These are phyloP conservation scores for Lineolata rhizophorae DNA, from an alignment of 495 filamentous ascomycete genomes.

Conservation along the genomic window DNA sequence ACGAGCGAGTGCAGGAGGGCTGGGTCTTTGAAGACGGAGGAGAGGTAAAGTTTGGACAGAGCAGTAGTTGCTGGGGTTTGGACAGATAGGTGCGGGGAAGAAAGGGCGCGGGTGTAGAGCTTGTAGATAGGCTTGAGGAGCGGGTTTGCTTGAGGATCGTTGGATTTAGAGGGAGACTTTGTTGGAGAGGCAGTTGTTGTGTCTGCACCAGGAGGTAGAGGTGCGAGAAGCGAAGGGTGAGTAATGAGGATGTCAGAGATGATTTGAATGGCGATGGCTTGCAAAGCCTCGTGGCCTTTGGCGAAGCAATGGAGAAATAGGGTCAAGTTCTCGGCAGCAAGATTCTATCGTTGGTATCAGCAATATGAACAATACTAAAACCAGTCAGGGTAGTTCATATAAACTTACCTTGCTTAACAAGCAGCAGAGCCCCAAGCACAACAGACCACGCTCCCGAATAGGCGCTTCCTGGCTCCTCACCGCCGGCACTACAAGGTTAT, in stretches of 20 bases:
- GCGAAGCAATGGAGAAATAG: slow-evolving; percentile 91
- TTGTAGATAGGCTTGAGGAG: slow-evolving; percentile 46
- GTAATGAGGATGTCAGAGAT: slow-evolving; percentile 83
- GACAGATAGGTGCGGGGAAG: slow-evolving; percentile 43
- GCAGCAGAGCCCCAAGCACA: slow-evolving; percentile 77
- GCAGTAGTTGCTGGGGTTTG: slow-evolving; percentile 68
- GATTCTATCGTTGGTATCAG: slow-evolving; percentile 24
- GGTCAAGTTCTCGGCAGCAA: slow-evolving; percentile 80
- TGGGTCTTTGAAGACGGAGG: slow-evolving; percentile 30
- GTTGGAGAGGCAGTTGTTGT: background rate
- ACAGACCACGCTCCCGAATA: slow-evolving; percentile 70
- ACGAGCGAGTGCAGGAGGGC: slow-evolving; percentile 67
- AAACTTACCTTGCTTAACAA: slow-evolving; percentile 56
- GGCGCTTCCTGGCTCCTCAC: slow-evolving; percentile 83
- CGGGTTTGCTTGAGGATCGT: slow-evolving; percentile 19
- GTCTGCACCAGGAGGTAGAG: background rate
- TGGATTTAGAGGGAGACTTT: slow-evolving; percentile 2
- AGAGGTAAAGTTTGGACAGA: slow-evolving; percentile 69
- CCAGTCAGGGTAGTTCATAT: too few species aligned
- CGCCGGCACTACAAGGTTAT: slow-evolving; percentile 88
- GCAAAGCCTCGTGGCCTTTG: slow-evolving; percentile 75
- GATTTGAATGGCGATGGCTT: slow-evolving; percentile 76
- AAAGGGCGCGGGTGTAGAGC: slow-evolving; percentile 55
- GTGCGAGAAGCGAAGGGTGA: slow-evolving; percentile 50
- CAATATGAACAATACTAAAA: background rate